Evolutionary conservation across 148 eudicot genomes (phyloP), one percentile per base, ranked within the genome.

Genomic region (Talinum fruticosum): DNA sequence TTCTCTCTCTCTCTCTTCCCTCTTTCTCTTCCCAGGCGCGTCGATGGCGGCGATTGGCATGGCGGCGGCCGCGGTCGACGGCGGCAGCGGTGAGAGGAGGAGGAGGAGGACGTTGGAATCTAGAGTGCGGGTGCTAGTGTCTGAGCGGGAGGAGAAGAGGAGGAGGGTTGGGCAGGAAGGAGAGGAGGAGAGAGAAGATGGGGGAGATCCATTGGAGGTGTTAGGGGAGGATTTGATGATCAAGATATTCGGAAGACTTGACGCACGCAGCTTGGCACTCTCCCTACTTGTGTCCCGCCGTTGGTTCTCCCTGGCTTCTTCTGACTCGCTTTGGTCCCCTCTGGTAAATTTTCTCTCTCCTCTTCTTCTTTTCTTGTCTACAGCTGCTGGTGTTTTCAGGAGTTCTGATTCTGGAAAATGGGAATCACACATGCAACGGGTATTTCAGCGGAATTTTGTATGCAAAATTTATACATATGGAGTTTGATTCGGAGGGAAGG

Each of bases 241-340:
- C 73, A 81, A 79, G 80, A 84, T 88, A 28, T 75, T 90, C 33
- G 75, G 65, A 37, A 53, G 33, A 68, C 76, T 93, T 0, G 90
- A 93, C 82, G 90, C 95, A 84, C 84, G 82, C 77, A 87, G 89
- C 79, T 78, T 89, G 85, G 91, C 87, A 71, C 87, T 76, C 18
- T 83, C 88, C 0, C 91, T 85, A 28, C 80, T 83, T 41, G 93
- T 89, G 24, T 90, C 91, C 23, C 91, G 87, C 13, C 82, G 81
- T 23, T 92, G 97, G 97, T 76, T 82, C 26, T 83, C 79, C 10
- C 85, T 90, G 47, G 94, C 95, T 76, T 89, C 90, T 53, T 80
- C 84, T 78, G 93, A 92, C 61, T 23, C 76, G 54, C 83, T 92
- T 45, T 92, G 95, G 97, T 74, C 84, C 49, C 82, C 80, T 75